Conservation (phyloP, 768 basidiomycete genomes). For the Phylloporus sp. region DNA sequence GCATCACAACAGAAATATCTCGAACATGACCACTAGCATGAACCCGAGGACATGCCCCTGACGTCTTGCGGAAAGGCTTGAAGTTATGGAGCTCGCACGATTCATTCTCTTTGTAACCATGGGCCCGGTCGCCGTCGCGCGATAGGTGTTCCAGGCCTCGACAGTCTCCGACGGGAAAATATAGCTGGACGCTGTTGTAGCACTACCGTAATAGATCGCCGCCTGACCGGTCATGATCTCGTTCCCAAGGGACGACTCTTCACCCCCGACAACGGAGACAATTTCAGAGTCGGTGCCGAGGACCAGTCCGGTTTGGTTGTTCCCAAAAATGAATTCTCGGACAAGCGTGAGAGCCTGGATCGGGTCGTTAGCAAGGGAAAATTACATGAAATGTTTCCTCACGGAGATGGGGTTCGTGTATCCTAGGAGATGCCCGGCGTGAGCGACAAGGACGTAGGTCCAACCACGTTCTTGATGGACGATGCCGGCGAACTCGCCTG, state of each 20-base stretch:
- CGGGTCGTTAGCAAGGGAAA: neutral
- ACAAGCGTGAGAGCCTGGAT: slow-evolving; percentile 54
- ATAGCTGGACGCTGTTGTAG: slow-evolving; percentile 47
- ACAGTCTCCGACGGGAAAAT: slow-evolving; percentile 53
- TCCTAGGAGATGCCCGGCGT: slow-evolving; percentile 38
- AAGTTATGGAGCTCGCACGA: neutral
- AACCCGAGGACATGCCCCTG: neutral
- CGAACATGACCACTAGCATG: neutral
- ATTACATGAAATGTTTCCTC: slow-evolving; percentile 24
- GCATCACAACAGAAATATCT: neutral
- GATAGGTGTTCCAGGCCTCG: slow-evolving; percentile 53
- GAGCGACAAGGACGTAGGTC: slow-evolving; percentile 38
- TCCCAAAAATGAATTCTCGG: slow-evolving; percentile 67
- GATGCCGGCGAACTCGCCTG: slow-evolving; percentile 56
- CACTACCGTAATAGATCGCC: slow-evolving; percentile 51
- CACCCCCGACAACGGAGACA: slow-evolving; percentile 44
- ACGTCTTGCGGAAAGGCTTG: neutral
- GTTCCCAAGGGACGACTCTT: slow-evolving; percentile 40
- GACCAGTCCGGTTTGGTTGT: slow-evolving; percentile 56
- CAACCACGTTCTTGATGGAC: slow-evolving; percentile 70
- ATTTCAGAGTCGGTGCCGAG: slow-evolving; percentile 24
- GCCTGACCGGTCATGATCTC: slow-evolving; percentile 51
- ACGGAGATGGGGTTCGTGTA: slow-evolving; percentile 39
- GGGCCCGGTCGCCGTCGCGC: slow-evolving; percentile 37
- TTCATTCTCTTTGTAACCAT: slow-evolving; percentile 27